Base-by-base conservation (phyloP, 495 filamentous ascomycete genomes). In the Astrothelium subdiscretum region DNA sequence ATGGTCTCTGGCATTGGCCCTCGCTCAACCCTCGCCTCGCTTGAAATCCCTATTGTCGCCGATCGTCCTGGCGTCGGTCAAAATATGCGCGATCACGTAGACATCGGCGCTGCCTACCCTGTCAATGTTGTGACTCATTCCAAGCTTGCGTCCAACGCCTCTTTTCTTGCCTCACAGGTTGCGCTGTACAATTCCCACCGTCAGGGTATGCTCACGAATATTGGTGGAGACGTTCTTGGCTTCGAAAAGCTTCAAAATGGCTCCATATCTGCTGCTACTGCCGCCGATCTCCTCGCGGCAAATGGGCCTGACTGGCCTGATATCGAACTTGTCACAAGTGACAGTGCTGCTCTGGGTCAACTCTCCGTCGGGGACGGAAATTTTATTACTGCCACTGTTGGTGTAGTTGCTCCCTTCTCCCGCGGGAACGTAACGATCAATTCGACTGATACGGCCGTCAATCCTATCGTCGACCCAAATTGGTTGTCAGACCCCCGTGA, bases 291-390 rank as follows among this genome's bases (percentile, higher is more conserved):
- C 6, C 42, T 48, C 42, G 10, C 4, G 3, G 58, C 58, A 38
- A 79, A 79, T 57, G 75, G 81, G 0, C 6, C 58, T 0, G 81
- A 85, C 66, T 85, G 83, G 82, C 83, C 82, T 0, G 80, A 84
- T 24, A 62, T 82, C 20, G 80, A 84, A 69, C 40, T 81, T 26
- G 12, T 62, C 22, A n/a, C 18, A 3, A 48, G 42, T n/a, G 42
- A 8, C 18, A 3, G 3, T n/a, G 18, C 3, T n/a, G 18, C 42
- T 2, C 2, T 60, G 6, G 5, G 13, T 3, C 31, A 8, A 12
- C 6, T 2, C 11, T 31, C 58, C 12, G 3, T 3, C 4, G 58
- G 42, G 29, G 58, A 31, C 13, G 75, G 71, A 58, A 79, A 80
- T 59, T 78, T 76, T 60, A 79, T 74, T 0, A 69, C 74, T 24